Percentiles rank a stretch among this genome's conserved stretches.
These are phyloP conservation scores for Coemansia sp. DNA, from an alignment of 192 early-diverging fungal species.

Conservation along the genomic window DNA sequence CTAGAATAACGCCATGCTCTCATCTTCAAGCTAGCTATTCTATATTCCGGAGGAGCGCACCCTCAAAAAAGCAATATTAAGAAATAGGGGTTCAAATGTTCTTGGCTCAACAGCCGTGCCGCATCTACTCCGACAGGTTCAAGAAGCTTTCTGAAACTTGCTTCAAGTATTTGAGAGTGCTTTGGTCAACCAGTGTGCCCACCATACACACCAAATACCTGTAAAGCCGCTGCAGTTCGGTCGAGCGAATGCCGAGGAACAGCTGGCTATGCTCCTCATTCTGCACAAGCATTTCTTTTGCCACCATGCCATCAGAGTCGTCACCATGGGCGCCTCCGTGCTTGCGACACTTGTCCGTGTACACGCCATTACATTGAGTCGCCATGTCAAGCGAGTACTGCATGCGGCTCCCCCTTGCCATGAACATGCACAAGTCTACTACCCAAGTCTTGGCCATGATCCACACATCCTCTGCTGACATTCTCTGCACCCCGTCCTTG, in stretches of 20 bases:
- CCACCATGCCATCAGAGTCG: slow-evolving; percentile 5
- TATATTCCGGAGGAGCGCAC: too few relatives aligned
- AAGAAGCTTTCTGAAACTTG: slow-evolving; percentile 19
- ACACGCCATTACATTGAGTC: slow-evolving; percentile 4
- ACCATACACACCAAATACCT: slow-evolving; percentile 20
- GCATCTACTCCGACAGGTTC: background rate
- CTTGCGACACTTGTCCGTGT: slow-evolving; percentile 2
- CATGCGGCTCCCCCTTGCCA: background rate
- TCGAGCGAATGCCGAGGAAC: slow-evolving; percentile 27
- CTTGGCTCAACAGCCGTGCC: too few relatives aligned
- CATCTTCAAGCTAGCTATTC: too few relatives aligned
- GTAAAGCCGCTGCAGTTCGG: slow-evolving; percentile 23
- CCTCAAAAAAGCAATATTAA: too few relatives aligned
- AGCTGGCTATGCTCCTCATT: slow-evolving; percentile 3
- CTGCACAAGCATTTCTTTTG: slow-evolving; percentile 10
- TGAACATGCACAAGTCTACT: slow-evolving; percentile 1
- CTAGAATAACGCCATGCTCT: too few relatives aligned
- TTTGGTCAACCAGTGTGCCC: background rate
- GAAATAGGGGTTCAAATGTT: too few relatives aligned
- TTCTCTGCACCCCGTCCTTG: background rate
- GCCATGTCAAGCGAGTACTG: slow-evolving; percentile 10
- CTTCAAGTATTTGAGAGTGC: background rate
- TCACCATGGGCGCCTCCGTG: background rate
- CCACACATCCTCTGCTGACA: background rate
- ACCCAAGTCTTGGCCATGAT: slow-evolving; percentile 6